Percentiles rank a stretch among this genome's conserved stretches.
phyloP scores from a whole-genome alignment of 1,139 yeast species.

The Candida buenavistaensis region DNA sequence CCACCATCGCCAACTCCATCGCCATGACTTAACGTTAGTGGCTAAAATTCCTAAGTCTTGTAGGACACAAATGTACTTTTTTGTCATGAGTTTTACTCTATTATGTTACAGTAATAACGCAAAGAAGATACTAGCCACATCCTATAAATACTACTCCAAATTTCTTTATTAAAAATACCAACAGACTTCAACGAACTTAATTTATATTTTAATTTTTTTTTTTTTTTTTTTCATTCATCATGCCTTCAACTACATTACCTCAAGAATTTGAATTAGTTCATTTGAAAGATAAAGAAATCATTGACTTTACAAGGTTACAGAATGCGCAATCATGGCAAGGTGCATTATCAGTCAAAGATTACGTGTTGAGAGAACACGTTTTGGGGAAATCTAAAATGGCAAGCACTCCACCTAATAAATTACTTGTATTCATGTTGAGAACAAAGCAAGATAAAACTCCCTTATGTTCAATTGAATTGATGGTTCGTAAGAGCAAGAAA shows the following conservation, averaged over 20 bases:
- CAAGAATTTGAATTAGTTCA: constrained; percentile 20
- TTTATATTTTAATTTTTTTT: not conserved
- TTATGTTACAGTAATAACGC: too few relatives aligned
- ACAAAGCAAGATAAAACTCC: constrained; percentile 21
- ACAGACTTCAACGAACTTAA: not conserved
- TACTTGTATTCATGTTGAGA: constrained; percentile 32
- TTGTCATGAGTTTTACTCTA: too few relatives aligned
- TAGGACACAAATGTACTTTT: too few relatives aligned
- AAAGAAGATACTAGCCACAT: too few relatives aligned
- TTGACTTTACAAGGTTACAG: constrained; percentile 47
- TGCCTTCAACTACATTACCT: constrained; percentile 9
- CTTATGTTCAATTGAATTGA: constrained; percentile 39
- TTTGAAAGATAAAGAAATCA: constrained; percentile 38
- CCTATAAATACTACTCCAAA: too few relatives aligned
- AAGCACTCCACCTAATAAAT: constrained; percentile 19
- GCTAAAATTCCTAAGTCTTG: constrained; percentile 2
- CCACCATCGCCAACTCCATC: too few relatives aligned
- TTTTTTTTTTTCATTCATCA: constrained; percentile 1
- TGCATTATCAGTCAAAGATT: constrained; percentile 44
- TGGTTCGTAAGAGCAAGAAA: constrained; percentile 32
- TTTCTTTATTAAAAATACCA: too few relatives aligned
- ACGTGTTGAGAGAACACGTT: constrained; percentile 49
- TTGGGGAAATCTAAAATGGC: constrained; percentile 40
- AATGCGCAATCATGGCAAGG: constrained; percentile 60
- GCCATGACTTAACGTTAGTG: constrained; percentile 14